These are phyloP conservation scores for Sporothrix humicola DNA, from an alignment of 2,329 filamentous ascomycete genomes.

Conservation along the genomic window DNA sequence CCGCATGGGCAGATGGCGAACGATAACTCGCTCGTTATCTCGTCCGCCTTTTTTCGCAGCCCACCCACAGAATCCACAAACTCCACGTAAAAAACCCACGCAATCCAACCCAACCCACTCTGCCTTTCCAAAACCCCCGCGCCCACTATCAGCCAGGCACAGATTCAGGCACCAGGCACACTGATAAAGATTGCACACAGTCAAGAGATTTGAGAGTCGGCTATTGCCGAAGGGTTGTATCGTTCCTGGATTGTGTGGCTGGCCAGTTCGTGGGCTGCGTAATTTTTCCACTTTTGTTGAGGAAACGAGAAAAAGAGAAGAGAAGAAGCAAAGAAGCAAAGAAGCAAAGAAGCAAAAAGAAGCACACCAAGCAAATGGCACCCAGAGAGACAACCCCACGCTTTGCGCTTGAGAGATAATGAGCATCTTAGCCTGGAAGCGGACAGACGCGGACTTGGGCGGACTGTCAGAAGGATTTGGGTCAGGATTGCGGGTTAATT, in stretches of 20 bases:
- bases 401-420: not conserved
- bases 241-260: not conserved
- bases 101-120: not conserved
- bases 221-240: conserved; percentile 22
- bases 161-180: conserved; percentile 8
- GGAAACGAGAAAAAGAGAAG: not conserved
- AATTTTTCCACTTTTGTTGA: not conserved
- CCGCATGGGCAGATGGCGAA: conserved; percentile 18
- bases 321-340: not conserved
- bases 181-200: not conserved
- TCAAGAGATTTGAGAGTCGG: not conserved
- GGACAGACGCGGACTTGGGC: no score
- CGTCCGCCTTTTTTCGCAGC: not conserved
- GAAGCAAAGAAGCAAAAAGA: not conserved
- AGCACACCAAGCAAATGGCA: not conserved
- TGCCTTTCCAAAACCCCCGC: not conserved
- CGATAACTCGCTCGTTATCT: conserved; percentile 29
- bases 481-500: no score
- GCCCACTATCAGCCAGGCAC: conserved; percentile 4
- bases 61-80: not conserved
- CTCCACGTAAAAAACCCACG: not conserved
- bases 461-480: no score
- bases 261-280: not conserved
- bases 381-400: not conserved
- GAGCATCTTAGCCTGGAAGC: not conserved